These are phyloP conservation scores for Leishmania aethiopica DNA, from an alignment of 208 protist genomes.

Conservation along the genomic window DNA sequence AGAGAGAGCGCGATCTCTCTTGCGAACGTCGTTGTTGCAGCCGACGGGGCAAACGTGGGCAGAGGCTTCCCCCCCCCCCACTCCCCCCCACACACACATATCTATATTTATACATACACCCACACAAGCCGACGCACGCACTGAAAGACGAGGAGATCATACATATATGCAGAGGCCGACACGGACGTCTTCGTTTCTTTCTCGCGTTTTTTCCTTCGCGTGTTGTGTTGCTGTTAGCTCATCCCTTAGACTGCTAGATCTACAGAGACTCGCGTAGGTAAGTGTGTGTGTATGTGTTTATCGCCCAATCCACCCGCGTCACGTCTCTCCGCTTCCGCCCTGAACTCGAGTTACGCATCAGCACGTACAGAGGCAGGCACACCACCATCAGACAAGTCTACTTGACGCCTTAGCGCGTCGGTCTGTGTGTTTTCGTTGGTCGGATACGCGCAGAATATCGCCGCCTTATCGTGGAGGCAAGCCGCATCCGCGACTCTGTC, in stretches of 20 bases:
- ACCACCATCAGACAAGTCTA: neutral
- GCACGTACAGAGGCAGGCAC: neutral
- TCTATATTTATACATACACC: neutral
- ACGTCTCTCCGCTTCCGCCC: neutral
- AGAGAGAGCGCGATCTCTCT: neutral
- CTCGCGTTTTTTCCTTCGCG: neutral
- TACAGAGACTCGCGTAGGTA: neutral
- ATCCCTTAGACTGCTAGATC: neutral
- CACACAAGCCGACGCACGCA: neutral
- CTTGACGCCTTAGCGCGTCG: neutral
- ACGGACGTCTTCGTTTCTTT: neutral
- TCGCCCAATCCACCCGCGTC: neutral
- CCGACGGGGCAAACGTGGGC: neutral
- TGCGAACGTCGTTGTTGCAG: neutral
- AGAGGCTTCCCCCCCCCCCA: neutral
- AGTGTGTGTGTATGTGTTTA: neutral
- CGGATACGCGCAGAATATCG: neutral
- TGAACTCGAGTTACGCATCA: neutral
- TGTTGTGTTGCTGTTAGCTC: neutral
- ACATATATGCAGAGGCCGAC: neutral
- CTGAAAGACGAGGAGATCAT: neutral
- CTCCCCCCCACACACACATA: neutral
- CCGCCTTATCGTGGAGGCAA: too few species aligned
- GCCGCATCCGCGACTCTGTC: neutral
- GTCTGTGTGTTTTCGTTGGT: neutral